Conservation (phyloP, 176 grass and related monocot species). For the Aegilops longissima region DNA sequence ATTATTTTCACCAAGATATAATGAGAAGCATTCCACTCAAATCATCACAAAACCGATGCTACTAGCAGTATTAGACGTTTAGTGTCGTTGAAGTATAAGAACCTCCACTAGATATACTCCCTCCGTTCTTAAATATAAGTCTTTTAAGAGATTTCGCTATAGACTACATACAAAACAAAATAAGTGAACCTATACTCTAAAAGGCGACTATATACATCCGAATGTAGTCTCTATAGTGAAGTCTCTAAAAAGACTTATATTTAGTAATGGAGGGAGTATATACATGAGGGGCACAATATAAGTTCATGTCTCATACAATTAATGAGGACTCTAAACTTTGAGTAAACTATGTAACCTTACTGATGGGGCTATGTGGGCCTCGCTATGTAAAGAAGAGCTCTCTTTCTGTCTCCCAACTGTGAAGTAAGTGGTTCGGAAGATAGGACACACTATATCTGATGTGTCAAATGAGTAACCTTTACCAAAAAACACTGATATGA, state of each 20-base stretch:
- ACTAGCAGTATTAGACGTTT: constrained; percentile 21
- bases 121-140: too few species aligned
- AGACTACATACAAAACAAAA: too few species aligned
- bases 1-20: too few species aligned
- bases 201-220: too few species aligned
- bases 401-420: constrained; percentile 26
- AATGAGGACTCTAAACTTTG: constrained; percentile 24
- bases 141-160: too few species aligned
- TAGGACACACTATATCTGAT: constrained; percentile 36
- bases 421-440: constrained; percentile 23
- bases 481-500: constrained; percentile 40
- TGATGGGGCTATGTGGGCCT: constrained; percentile 15
- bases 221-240: too few species aligned
- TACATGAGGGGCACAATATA: not conserved
- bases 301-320: constrained; percentile 21
- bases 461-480: constrained; percentile 13
- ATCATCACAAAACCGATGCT: constrained; percentile 42
- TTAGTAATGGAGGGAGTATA: too few species aligned
- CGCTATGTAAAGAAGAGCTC: constrained; percentile 35
- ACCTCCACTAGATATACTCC: constrained; percentile 5
- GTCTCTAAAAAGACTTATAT: too few species aligned
- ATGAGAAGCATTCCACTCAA: not conserved
- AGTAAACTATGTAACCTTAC: constrained; percentile 33
- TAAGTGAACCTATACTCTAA: too few species aligned
- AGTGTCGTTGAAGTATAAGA: constrained; percentile 23